Evolutionary conservation across 768 basidiomycete genomes (phyloP).

Genomic region (Boletus bicolor): DNA sequence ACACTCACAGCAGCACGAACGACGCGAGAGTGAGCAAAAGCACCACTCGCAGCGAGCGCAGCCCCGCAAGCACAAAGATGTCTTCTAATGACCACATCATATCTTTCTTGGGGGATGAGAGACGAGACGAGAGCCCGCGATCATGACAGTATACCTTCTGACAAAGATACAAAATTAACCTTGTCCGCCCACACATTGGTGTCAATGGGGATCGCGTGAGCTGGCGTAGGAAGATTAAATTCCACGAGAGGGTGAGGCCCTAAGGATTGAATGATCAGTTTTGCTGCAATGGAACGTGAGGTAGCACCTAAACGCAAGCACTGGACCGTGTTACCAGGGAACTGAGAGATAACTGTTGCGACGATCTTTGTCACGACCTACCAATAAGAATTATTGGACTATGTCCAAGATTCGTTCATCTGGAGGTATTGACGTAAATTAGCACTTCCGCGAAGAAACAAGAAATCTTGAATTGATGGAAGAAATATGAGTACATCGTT

Average conservation of each 20-base stretch:
- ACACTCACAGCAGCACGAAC: neutral
- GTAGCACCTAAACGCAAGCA: neutral
- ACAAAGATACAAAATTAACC: neutral
- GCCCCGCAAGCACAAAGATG: neutral
- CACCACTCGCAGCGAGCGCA: constrained; percentile 2
- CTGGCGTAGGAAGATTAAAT: neutral
- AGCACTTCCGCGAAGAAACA: neutral
- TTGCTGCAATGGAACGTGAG: neutral
- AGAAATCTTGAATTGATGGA: constrained; percentile 12
- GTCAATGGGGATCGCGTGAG: neutral
- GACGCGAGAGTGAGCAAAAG: neutral
- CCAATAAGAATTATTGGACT: neutral
- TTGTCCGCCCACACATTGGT: too few relatives aligned
- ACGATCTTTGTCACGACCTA: neutral
- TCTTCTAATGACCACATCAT: neutral
- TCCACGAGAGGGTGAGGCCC: neutral
- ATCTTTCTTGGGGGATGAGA: neutral
- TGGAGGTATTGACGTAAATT: neutral
- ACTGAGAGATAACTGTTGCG: neutral
- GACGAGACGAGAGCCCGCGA: neutral
- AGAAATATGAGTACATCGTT: constrained; percentile 18
- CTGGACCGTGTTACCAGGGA: neutral
- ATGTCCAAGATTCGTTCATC: neutral
- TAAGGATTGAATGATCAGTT: neutral
- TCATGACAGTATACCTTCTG: neutral